phyloP scores from a whole-genome alignment of 73 alveolate species.

The Blepharisma japonicum region DNA sequence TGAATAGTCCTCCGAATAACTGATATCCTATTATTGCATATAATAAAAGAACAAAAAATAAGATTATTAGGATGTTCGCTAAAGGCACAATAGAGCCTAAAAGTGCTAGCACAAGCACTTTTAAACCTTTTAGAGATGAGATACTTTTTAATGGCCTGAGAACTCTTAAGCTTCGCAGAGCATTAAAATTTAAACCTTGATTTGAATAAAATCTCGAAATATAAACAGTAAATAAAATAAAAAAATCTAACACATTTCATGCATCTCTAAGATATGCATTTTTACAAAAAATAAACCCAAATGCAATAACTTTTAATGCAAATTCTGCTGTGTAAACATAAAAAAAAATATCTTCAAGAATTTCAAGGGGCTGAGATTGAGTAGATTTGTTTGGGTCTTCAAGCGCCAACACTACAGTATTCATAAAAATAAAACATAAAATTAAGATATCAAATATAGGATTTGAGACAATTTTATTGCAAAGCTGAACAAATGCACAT shows the following conservation, averaged over 20 bases:
- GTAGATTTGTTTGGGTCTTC: constrained; percentile 27
- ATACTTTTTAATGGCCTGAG: constrained; percentile 96
- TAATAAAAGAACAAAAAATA: constrained; percentile 81
- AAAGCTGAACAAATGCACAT: background rate
- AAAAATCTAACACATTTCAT: constrained; percentile 71
- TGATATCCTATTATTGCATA: constrained; percentile 94
- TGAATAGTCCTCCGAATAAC: constrained; percentile 85
- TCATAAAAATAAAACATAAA: constrained; percentile 31
- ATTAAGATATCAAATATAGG: constrained; percentile 25
- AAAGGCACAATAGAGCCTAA: constrained; percentile 86
- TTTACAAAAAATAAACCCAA: constrained; percentile 69
- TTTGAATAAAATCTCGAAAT: constrained; percentile 45
- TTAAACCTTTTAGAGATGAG: constrained; percentile 88
- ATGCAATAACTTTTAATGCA: constrained; percentile 51
- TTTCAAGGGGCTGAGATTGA: background rate
- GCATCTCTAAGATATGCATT: constrained; percentile 65
- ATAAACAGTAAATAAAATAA: constrained; percentile 66
- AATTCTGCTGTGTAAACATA: constrained; percentile 6
- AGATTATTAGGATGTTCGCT: constrained; percentile 79
- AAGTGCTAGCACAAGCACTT: constrained; percentile 83
- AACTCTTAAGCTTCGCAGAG: constrained; percentile 92
- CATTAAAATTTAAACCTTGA: constrained; percentile 43
- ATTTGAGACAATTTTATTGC: constrained; percentile 26
- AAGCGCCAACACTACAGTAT: constrained; percentile 15
- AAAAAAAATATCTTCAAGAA: constrained; percentile 29